Base-by-base conservation (phyloP, 805 yeast genomes). In the Metschnikowia anglica region DNA sequence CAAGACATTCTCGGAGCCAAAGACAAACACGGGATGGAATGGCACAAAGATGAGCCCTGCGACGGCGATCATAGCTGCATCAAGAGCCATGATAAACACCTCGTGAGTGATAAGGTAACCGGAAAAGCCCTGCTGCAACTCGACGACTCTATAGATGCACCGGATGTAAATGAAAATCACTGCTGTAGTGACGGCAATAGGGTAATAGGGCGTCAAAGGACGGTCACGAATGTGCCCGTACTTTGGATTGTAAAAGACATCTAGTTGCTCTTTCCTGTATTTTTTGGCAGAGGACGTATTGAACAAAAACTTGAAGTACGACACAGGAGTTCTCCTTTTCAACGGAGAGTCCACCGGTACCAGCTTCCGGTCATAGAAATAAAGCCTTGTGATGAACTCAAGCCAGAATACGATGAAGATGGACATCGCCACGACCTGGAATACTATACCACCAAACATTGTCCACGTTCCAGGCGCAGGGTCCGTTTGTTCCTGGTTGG, bases 71-170 rank as follows among this genome's bases (percentile, higher is more conserved):
- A 70, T 62, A 3, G 56, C 35, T 0, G 73, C 71, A 48, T 70
- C 74, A 32, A 70, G 61, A 2, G 59, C 60, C 69, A 68, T 62
- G 26, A 70, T 37, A 48, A 47, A 68, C 4, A 59, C 64, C 47
- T 70, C 74, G 47, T 65, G 68, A 1, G 53, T 47, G 26, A 66
- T 59, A 41, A 69, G 58, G 46, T 61, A 66, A 4, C 74, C 74
- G 3, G 33, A 19, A 52, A 63, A 69, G 6, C 74, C 73, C 44
- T 67, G 59, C 12, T 66, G 55, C 45, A 70, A 59, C 45, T 70
- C 73, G 8, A 66, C 68, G 30, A 68, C 71, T 54, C 74, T 59
- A 48, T 69, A 70, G 16, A 67, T 50, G 46, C 69, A 64, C 39
- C 54, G 55, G 39, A 66, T 63, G 49, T 66, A 68, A 38, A 68